Percentiles rank a stretch among this genome's conserved stretches.
Evolutionary conservation across 176 grass and related monocot species (phyloP).

Genomic region (Avena insularis): DNA sequence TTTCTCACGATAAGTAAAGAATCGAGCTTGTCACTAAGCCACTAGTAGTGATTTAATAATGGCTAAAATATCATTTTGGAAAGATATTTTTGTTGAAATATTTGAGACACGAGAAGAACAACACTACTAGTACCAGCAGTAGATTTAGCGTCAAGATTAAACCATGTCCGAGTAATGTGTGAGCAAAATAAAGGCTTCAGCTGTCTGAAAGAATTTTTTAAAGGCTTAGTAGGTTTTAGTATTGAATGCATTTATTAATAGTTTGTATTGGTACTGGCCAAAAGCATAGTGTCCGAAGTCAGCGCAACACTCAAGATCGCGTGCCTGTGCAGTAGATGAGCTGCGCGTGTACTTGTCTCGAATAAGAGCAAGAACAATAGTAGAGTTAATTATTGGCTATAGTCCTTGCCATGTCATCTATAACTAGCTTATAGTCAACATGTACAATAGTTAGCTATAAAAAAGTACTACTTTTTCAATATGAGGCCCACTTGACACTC

Average conservation of each 20-base stretch:
- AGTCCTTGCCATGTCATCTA: too few relatives aligned
- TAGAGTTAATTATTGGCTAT: too few relatives aligned
- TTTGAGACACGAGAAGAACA: neutral
- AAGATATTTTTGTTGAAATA: neutral
- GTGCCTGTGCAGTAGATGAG: slow-evolving; percentile 20
- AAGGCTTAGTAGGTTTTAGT: neutral
- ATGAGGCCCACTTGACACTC: too few relatives aligned
- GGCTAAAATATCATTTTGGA: too few relatives aligned
- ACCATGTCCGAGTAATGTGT: too few relatives aligned
- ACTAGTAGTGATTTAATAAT: too few relatives aligned
- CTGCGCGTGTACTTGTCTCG: neutral
- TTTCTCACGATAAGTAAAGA: too few relatives aligned
- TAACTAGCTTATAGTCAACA: too few relatives aligned
- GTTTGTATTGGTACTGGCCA: neutral
- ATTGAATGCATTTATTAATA: neutral
- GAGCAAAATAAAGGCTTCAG: neutral
- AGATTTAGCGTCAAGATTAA: too few relatives aligned
- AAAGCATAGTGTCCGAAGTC: neutral
- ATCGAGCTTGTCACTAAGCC: too few relatives aligned
- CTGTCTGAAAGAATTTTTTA: neutral
- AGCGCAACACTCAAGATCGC: neutral
- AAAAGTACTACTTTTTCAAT: too few relatives aligned
- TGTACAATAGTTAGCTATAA: too few relatives aligned
- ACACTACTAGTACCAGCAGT: neutral
- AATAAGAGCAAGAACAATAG: neutral